Percentiles rank a stretch among this genome's conserved stretches.
phyloP scores from a whole-genome alignment of 179 eudicot genomes.

The Patellifolia procumbens region DNA sequence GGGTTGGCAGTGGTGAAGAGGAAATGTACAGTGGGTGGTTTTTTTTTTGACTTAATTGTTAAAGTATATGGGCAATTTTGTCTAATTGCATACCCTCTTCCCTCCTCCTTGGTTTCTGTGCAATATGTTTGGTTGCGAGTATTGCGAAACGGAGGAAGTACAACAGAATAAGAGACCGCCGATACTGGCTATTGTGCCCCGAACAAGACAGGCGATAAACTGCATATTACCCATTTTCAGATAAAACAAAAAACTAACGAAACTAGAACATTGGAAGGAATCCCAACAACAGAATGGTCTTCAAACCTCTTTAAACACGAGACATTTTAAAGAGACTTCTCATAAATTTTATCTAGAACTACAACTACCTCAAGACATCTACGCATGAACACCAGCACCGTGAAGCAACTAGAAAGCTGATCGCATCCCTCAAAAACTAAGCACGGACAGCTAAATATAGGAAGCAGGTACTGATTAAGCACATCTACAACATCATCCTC shows the following conservation, averaged over 20 bases:
- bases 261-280: background rate
- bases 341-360: background rate
- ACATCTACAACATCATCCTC: background rate
- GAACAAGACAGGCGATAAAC: background rate
- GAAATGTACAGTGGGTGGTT: too few relatives aligned
- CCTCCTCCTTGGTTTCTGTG: too few relatives aligned
- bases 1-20: too few relatives aligned
- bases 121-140: too few relatives aligned
- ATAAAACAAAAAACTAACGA: background rate
- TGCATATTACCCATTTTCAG: slow-evolving; percentile 1
- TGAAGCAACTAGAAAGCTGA: background rate
- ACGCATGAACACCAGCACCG: background rate
- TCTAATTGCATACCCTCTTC: too few relatives aligned
- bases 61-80: too few relatives aligned
- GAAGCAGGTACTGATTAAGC: background rate
- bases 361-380: background rate
- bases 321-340: background rate
- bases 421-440: background rate
- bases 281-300: background rate
- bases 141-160: too few relatives aligned
- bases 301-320: background rate
- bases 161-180: background rate
- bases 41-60: too few relatives aligned
- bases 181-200: background rate
- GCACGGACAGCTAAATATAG: background rate